Percentiles rank a stretch among this genome's conserved stretches.
Evolutionary conservation across 139 green algal species (phyloP).

Genomic region (Chlorella ohadii): DNA sequence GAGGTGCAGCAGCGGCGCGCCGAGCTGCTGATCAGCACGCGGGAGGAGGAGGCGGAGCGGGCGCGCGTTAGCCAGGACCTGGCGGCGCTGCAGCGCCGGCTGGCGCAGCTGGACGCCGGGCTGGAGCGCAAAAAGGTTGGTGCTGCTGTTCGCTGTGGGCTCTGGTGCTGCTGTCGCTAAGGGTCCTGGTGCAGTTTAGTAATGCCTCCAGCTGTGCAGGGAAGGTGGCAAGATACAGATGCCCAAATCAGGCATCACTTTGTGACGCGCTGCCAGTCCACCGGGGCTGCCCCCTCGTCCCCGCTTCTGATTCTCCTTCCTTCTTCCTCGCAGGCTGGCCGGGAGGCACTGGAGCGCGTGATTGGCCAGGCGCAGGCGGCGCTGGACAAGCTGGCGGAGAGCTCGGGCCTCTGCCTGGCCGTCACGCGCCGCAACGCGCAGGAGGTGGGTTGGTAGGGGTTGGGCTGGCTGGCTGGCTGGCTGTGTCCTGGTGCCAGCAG

Average conservation of each 20-base stretch:
- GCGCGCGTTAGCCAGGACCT: slow-evolving; percentile 73
- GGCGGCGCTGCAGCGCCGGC: slow-evolving; percentile 42
- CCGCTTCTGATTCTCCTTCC: no score
- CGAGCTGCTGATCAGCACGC: slow-evolving; percentile 68
- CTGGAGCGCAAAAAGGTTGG: not conserved
- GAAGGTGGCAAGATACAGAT: no score
- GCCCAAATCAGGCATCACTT: no score
- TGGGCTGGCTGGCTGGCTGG: no score
- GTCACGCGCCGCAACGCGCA: slow-evolving; percentile 70
- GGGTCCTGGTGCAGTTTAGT: no score
- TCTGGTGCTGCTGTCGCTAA: not conserved
- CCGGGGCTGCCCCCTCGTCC: no score
- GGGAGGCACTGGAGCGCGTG: slow-evolving; percentile 6
- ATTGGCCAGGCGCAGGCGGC: slow-evolving; percentile 71
- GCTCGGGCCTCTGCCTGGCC: slow-evolving; percentile 76
- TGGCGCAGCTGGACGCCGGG: not conserved
- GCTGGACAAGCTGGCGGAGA: slow-evolving; percentile 85
- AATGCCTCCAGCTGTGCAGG: not conserved
- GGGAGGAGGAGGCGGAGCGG: slow-evolving; percentile 78
- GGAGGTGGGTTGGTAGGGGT: not conserved
- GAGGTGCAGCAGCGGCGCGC: slow-evolving; percentile 80
- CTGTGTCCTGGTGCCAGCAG: no score
- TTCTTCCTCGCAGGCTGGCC: no score
- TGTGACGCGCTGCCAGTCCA: no score
- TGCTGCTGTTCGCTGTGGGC: not conserved